Evolutionary conservation across 164 flowering plant species (phyloP).

Genomic region (Houttuynia cordata): DNA sequence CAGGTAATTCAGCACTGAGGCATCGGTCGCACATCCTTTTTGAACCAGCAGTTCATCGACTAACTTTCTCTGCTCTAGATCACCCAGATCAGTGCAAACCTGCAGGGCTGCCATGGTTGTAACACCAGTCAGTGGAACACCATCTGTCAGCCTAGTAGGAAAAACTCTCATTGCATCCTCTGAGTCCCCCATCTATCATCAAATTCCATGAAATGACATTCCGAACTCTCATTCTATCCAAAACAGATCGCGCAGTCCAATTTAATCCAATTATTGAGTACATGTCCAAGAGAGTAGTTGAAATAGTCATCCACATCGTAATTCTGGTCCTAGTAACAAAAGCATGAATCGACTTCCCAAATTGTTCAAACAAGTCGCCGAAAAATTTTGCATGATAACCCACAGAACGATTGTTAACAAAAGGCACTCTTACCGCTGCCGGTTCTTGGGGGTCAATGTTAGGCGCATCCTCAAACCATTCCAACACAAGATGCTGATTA

Average conservation of each 20-base stretch:
- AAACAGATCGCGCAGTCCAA: constrained; percentile 41
- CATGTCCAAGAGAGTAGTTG: constrained; percentile 64
- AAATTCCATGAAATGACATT: constrained; percentile 83
- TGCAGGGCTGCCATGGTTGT: constrained; percentile 61
- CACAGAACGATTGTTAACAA: too few species aligned
- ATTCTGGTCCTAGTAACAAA: constrained; percentile 51
- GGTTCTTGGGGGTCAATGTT: too few species aligned
- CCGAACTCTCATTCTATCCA: constrained; percentile 47
- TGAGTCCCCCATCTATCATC: constrained; percentile 63
- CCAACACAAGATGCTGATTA: too few species aligned
- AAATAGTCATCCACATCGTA: constrained; percentile 42
- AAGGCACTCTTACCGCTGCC: too few species aligned
- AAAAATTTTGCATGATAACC: too few species aligned
- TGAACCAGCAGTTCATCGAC: constrained; percentile 40
- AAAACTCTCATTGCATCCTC: constrained; percentile 51
- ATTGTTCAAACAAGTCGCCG: too few species aligned
- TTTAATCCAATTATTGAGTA: constrained; percentile 56
- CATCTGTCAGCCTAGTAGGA: constrained; percentile 50
- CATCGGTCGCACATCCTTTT: constrained; percentile 36
- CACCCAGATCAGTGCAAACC: constrained; percentile 67
- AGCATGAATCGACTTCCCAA: constrained; percentile 68
- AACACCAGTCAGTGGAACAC: constrained; percentile 53
- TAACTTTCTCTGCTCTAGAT: constrained; percentile 41
- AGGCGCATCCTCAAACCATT: too few species aligned
- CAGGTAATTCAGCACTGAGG: constrained; percentile 62